Percentiles rank a stretch among this genome's conserved stretches.
Conservation (phyloP, 495 filamentous ascomycete species). For the Cetradonia linearis region DNA sequence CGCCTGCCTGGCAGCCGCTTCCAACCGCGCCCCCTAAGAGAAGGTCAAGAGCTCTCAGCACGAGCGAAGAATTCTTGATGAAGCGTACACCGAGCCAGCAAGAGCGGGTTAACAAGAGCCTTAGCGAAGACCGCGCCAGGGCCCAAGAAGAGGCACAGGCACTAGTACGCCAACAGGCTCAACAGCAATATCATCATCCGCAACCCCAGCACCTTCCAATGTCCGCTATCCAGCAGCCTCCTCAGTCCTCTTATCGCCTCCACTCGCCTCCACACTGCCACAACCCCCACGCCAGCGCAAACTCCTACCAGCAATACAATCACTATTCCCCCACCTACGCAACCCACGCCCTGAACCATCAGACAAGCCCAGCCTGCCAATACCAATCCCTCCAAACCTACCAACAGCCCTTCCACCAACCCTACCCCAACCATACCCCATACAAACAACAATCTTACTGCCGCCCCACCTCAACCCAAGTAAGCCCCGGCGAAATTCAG, state of each 20-base stretch:
- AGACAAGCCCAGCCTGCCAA: neutral
- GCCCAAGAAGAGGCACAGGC: conserved; percentile 11
- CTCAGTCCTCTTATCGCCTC: conserved; percentile 6
- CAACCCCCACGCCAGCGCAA: conserved; percentile 3
- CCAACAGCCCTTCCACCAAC: conserved; percentile 11
- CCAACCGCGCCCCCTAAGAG: conserved; percentile 6
- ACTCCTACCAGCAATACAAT: conserved; percentile 14
- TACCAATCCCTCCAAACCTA: conserved; percentile 15
- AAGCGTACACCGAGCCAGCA: conserved; percentile 22
- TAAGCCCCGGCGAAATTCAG: conserved; percentile 13
- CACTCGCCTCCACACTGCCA: conserved; percentile 17
- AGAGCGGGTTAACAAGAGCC: conserved; percentile 19
- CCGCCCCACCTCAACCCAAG: neutral
- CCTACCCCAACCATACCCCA: conserved; percentile 4
- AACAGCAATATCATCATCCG: conserved; percentile 13
- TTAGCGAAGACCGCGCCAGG: conserved; percentile 19
- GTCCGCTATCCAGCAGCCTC: conserved; percentile 18
- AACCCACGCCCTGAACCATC: conserved; percentile 9
- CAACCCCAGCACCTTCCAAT: conserved; percentile 19
- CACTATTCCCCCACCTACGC: conserved; percentile 15
- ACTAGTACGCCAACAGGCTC: conserved; percentile 10
- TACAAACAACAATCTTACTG: conserved; percentile 1
- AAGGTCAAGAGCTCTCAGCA: conserved; percentile 14
- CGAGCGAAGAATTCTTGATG: conserved; percentile 25
- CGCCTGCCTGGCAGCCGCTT: conserved; percentile 13